Evolutionary conservation across 768 basidiomycete species (phyloP).

Genomic region (Boletus reticuloceps): DNA sequence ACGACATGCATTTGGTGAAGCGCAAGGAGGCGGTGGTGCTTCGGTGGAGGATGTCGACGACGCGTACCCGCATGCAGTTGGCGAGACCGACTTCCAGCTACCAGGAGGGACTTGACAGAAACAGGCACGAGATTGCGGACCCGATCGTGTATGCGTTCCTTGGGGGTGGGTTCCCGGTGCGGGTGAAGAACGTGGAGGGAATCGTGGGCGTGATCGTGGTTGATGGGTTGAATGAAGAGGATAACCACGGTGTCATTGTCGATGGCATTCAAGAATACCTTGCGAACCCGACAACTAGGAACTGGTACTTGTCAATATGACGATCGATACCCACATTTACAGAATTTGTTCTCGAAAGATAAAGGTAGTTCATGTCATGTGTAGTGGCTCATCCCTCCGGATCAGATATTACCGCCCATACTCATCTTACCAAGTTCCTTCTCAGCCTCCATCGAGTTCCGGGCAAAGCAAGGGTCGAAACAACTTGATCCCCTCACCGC

Average conservation of each 20-base stretch:
- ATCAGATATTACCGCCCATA: no score
- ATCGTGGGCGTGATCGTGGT: slow-evolving; percentile 22
- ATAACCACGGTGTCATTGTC: slow-evolving; percentile 32
- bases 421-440: no score
- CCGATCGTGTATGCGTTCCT: slow-evolving; percentile 29
- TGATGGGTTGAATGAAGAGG: background rate
- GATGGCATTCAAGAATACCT: slow-evolving; percentile 22
- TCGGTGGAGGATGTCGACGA: slow-evolving; percentile 27
- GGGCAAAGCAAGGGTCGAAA: no score
- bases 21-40: slow-evolving; percentile 33
- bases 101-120: slow-evolving; percentile 6
- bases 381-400: no score
- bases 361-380: no score
- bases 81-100: accelerated
- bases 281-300: no score
- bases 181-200: slow-evolving; percentile 34
- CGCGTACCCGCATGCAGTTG: slow-evolving; percentile 19
- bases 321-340: no score
- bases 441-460: no score
- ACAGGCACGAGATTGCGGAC: slow-evolving; percentile 24
- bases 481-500: no score
- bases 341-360: no score
- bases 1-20: slow-evolving; percentile 33
- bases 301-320: no score
- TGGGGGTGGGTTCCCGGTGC: slow-evolving; percentile 34